Evolutionary conservation across 1,284 basidiomycete species (phyloP).

Genomic region (Ustilago curta): DNA sequence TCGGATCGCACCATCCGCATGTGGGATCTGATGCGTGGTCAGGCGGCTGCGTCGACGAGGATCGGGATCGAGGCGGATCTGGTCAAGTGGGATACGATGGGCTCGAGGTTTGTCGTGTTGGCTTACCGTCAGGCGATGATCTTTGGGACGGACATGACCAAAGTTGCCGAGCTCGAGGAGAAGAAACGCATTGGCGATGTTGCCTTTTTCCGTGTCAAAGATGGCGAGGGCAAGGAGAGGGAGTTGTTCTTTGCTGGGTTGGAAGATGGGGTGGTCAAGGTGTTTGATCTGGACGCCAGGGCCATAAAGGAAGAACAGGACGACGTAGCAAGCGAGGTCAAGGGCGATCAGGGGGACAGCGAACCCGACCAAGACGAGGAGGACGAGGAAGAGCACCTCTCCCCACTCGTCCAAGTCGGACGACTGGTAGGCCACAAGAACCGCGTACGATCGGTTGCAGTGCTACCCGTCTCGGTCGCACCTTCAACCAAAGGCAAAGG

Average conservation of each 20-base stretch:
- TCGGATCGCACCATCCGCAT: slow-evolving; percentile 89
- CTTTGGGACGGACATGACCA: slow-evolving; percentile 61
- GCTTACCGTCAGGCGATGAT: slow-evolving; percentile 57
- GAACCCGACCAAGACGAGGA: slow-evolving; percentile 29
- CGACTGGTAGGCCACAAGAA: slow-evolving; percentile 64
- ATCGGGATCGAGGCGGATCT: slow-evolving; percentile 64
- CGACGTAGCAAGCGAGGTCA: slow-evolving; percentile 20
- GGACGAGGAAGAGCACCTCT: slow-evolving; percentile 34
- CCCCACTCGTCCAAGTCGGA: slow-evolving; percentile 53
- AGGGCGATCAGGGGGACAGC: slow-evolving; percentile 24
- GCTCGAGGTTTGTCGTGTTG: slow-evolving; percentile 57
- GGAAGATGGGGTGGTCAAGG: slow-evolving; percentile 52
- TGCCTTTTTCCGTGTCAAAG: slow-evolving; percentile 46
- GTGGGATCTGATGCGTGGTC: slow-evolving; percentile 98
- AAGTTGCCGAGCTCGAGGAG: slow-evolving; percentile 58
- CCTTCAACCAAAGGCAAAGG: slow-evolving; percentile 10
- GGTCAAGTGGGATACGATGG: slow-evolving; percentile 58
- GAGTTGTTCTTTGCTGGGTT: slow-evolving; percentile 58
- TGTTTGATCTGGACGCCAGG: slow-evolving; percentile 54
- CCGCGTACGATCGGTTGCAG: slow-evolving; percentile 54
- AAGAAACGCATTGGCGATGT: slow-evolving; percentile 57
- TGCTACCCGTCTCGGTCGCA: slow-evolving; percentile 36
- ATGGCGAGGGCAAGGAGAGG: slow-evolving; percentile 33
- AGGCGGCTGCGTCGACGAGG: slow-evolving; percentile 87
- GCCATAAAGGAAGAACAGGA: slow-evolving; percentile 4